Conservation (phyloP, 176 grass and related monocot species). For the Poa annua region DNA sequence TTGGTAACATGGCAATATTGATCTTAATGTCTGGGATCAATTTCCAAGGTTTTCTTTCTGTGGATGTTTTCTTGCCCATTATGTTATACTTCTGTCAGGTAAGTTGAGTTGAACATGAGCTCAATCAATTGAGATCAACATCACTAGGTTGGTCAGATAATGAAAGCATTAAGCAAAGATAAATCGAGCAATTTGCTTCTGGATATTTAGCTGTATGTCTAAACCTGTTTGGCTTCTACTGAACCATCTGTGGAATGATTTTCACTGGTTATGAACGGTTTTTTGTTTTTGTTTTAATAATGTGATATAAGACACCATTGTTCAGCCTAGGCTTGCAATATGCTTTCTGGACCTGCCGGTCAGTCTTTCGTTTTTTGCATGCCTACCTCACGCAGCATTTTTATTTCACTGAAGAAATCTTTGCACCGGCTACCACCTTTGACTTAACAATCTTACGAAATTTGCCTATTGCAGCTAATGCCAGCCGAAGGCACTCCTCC, state of each 20-base stretch:
- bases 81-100: background rate
- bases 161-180: background rate
- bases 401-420: background rate
- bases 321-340: background rate
- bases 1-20: background rate
- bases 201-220: background rate
- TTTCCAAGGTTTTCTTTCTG: background rate
- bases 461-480: conserved; percentile 41
- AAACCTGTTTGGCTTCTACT: background rate
- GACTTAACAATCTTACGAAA: background rate
- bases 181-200: background rate
- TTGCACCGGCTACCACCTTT: background rate
- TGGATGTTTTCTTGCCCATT: background rate
- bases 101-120: background rate
- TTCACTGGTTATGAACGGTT: background rate
- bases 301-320: background rate
- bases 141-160: background rate
- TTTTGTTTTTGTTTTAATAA: background rate
- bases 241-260: background rate
- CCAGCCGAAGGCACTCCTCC: conserved; percentile 6
- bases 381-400: background rate
- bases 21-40: background rate
- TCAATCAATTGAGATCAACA: background rate
- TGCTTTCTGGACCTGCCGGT: background rate
- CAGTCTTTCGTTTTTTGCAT: background rate